These are phyloP conservation scores for Botrytis deweyae DNA, from an alignment of 2,329 filamentous ascomycete species.

Conservation along the genomic window DNA sequence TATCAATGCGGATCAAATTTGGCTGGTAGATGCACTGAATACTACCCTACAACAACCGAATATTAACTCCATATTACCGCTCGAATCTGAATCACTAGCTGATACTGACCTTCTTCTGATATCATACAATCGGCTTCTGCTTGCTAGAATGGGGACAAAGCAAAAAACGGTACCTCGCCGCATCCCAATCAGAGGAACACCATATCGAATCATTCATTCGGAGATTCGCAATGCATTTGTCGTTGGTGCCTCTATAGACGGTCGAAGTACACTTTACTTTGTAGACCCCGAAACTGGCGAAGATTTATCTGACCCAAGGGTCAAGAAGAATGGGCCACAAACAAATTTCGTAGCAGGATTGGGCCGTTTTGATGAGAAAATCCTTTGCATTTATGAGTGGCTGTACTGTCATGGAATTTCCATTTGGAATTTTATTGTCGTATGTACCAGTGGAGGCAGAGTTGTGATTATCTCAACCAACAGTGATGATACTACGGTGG, in stretches of 20 bases:
- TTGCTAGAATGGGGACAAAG: constrained; percentile 52
- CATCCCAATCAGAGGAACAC: constrained; percentile 44
- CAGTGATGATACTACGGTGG: constrained; percentile 21
- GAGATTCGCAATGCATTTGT: constrained; percentile 52
- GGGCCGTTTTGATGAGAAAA: constrained; percentile 55
- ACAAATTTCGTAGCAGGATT: constrained; percentile 56
- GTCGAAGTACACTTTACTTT: constrained; percentile 53
- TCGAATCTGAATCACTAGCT: constrained; percentile 40
- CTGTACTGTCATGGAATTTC: constrained; percentile 55
- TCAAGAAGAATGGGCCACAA: constrained; percentile 43
- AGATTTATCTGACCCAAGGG: constrained; percentile 46
- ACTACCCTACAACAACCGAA: constrained; percentile 47
- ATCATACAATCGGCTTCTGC: constrained; percentile 50
- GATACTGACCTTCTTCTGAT: constrained; percentile 48
- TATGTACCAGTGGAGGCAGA: constrained; percentile 55
- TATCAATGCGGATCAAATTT: constrained; percentile 43
- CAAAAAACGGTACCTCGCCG: constrained; percentile 51
- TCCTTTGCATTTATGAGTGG: constrained; percentile 66
- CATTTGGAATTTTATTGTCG: constrained; percentile 61
- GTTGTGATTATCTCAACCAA: constrained; percentile 55
- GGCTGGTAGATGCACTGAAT: constrained; percentile 52
- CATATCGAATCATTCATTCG: constrained; percentile 53
- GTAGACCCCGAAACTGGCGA: constrained; percentile 55
- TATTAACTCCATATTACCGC: constrained; percentile 49
- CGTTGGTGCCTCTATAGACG: constrained; percentile 49